A percentile compares a stretch with the other conserved stretches of the same genome.
phyloP scores from a whole-genome alignment of 2,329 filamentous ascomycete species.

The Septoria linicola region DNA sequence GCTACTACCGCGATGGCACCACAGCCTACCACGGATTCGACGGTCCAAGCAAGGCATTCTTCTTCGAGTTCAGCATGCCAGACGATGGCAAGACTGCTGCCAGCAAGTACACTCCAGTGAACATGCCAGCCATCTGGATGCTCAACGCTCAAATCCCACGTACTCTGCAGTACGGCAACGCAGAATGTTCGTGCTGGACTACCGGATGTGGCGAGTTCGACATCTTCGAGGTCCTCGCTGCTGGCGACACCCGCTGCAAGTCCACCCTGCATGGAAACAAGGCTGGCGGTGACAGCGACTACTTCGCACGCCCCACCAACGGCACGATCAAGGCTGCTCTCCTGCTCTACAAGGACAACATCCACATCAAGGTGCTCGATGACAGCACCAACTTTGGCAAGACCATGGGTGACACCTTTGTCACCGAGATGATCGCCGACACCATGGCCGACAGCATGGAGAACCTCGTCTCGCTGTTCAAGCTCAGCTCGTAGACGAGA shows the following conservation, averaged over 20 bases:
- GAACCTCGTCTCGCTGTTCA: slow-evolving; percentile 42
- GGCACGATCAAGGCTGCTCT: slow-evolving; percentile 63
- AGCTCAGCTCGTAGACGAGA: slow-evolving; percentile 24
- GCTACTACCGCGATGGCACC: slow-evolving; percentile 38
- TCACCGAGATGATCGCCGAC: slow-evolving; percentile 38
- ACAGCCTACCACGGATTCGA: slow-evolving; percentile 64
- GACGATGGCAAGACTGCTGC: slow-evolving; percentile 51
- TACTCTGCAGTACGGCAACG: slow-evolving; percentile 64
- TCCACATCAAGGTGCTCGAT: slow-evolving; percentile 56
- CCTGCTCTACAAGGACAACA: slow-evolving; percentile 56
- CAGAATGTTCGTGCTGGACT: slow-evolving; percentile 69
- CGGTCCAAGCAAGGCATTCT: slow-evolving; percentile 69
- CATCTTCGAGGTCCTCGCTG: slow-evolving; percentile 67
- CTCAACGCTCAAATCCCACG: slow-evolving; percentile 72
- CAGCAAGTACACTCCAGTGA: slow-evolving; percentile 41
- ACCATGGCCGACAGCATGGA: slow-evolving; percentile 34
- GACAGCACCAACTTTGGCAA: slow-evolving; percentile 41
- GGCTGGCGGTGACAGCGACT: slow-evolving; percentile 67
- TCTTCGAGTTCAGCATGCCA: slow-evolving; percentile 74
- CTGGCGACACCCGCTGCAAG: slow-evolving; percentile 66
- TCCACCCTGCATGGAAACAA: slow-evolving; percentile 66
- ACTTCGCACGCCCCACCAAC: slow-evolving; percentile 64
- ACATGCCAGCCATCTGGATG: slow-evolving; percentile 75
- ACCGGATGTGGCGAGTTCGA: slow-evolving; percentile 73
- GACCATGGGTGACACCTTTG: slow-evolving; percentile 36